A percentile compares a stretch with the other conserved stretches of the same genome.
These are phyloP conservation scores for Phanerodontia chrysosporium DNA, from an alignment of 768 basidiomycete genomes.

Conservation along the genomic window DNA sequence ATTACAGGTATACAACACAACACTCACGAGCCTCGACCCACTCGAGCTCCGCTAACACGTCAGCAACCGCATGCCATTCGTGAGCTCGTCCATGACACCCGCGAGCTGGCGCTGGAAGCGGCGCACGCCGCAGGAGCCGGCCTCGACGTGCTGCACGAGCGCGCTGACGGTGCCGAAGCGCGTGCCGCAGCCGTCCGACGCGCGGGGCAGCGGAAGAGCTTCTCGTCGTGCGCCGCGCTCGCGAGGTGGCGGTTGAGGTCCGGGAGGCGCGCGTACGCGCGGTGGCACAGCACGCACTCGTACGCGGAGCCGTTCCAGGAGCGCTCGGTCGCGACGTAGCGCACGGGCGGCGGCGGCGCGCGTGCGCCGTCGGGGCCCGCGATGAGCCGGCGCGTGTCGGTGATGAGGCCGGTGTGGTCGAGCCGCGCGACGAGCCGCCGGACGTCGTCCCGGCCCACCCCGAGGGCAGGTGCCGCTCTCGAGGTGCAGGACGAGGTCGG, in stretches of 20 bases:
- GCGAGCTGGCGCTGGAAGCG: slow-evolving; percentile 40
- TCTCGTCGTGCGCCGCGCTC: slow-evolving; percentile 54
- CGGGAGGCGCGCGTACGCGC: slow-evolving; percentile 33
- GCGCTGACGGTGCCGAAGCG: slow-evolving; percentile 51
- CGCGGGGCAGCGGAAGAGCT: slow-evolving; percentile 51
- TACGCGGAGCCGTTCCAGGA: slow-evolving; percentile 40
- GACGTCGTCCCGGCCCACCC: slow-evolving; percentile 36
- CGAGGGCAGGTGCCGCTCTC: slow-evolving; percentile 57
- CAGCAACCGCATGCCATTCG: neutral
- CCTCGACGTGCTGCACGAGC: slow-evolving; percentile 64
- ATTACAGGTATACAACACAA: no score
- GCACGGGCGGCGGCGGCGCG: slow-evolving; percentile 7
- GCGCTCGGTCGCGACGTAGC: slow-evolving; percentile 29
- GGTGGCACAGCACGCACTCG: slow-evolving; percentile 57
- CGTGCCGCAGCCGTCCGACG: slow-evolving; percentile 33
- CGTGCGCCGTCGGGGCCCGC: slow-evolving; percentile 25
- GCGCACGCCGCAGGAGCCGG: slow-evolving; percentile 51
- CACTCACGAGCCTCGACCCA: no score
- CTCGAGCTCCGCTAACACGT: no score
- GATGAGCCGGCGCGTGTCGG: slow-evolving; percentile 51
- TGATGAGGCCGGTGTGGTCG: slow-evolving; percentile 49
- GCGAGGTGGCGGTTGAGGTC: slow-evolving; percentile 59
- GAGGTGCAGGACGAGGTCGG: slow-evolving; percentile 58
- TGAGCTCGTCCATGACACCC: slow-evolving; percentile 30
- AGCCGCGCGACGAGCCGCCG: slow-evolving; percentile 37